Percentiles rank a stretch among this genome's conserved stretches.
These are phyloP conservation scores for Aspergillus chevalieri DNA, from an alignment of 2,329 filamentous ascomycete species.

Conservation along the genomic window DNA sequence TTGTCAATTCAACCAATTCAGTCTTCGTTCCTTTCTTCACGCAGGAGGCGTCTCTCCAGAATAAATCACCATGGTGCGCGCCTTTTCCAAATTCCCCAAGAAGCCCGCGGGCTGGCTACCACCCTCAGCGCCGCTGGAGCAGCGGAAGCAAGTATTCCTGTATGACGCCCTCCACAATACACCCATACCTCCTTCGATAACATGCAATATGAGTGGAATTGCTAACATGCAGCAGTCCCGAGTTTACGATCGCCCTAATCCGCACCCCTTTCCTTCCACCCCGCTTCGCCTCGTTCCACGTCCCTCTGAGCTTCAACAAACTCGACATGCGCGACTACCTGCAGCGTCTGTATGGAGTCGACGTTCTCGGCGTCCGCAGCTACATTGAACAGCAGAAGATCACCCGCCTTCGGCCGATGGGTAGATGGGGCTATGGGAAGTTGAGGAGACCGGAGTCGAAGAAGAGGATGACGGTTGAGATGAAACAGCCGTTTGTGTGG, in stretches of 20 bases:
- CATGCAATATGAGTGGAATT: too few species aligned
- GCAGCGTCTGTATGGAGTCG: slow-evolving; percentile 74
- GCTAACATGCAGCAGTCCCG: slow-evolving; percentile 53
- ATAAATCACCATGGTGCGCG: slow-evolving; percentile 24
- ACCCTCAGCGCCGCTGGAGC: slow-evolving; percentile 20
- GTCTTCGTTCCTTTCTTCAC: background rate
- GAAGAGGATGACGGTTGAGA: slow-evolving; percentile 94
- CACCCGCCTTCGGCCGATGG: slow-evolving; percentile 36
- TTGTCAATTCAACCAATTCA: too few species aligned
- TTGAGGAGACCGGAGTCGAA: slow-evolving; percentile 65
- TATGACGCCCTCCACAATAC: slow-evolving; percentile 13
- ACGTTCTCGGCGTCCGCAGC: slow-evolving; percentile 66
- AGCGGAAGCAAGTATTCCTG: slow-evolving; percentile 51
- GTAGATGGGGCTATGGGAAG: slow-evolving; percentile 44
- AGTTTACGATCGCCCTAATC: slow-evolving; percentile 73
- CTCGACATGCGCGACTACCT: slow-evolving; percentile 95
- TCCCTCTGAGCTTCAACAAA: slow-evolving; percentile 90
- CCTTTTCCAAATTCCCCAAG: slow-evolving; percentile 22
- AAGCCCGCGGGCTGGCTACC: slow-evolving; percentile 19
- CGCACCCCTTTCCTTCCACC: slow-evolving; percentile 66
- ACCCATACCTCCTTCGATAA: background rate
- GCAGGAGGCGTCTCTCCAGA: background rate
- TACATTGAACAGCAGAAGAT: slow-evolving; percentile 67
- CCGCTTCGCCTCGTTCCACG: slow-evolving; percentile 80
- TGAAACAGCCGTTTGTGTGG: slow-evolving; percentile 83